These are phyloP conservation scores for Schwanniomyces polymorphus DNA, from an alignment of 805 yeast species.

Conservation along the genomic window DNA sequence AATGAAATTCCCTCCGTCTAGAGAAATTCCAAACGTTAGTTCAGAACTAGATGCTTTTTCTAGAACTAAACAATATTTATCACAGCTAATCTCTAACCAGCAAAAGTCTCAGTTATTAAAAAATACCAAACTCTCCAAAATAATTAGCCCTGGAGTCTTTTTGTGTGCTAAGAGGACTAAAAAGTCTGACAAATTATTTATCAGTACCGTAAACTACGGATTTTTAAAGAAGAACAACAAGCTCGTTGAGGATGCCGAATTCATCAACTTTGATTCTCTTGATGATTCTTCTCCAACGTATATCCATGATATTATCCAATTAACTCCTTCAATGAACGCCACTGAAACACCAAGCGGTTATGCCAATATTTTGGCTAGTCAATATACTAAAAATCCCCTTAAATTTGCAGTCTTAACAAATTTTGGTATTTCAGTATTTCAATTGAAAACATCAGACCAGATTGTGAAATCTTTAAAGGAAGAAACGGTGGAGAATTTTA, in stretches of 20 bases:
- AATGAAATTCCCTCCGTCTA: slow-evolving; percentile 67
- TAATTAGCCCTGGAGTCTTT: slow-evolving; percentile 85
- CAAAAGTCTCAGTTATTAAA: slow-evolving; percentile 57
- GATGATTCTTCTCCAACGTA: slow-evolving; percentile 25
- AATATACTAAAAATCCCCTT: slow-evolving; percentile 65
- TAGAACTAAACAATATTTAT: slow-evolving; percentile 38
- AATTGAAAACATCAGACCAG: slow-evolving; percentile 77
- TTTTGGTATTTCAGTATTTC: slow-evolving; percentile 72
- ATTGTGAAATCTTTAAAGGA: slow-evolving; percentile 71
- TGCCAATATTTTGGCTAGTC: slow-evolving; percentile 84
- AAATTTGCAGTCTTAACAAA: slow-evolving; percentile 82
- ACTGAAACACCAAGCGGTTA: slow-evolving; percentile 77
- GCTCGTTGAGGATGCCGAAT: slow-evolving; percentile 79
- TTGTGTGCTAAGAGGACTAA: slow-evolving; percentile 59
- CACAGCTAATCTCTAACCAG: slow-evolving; percentile 39
- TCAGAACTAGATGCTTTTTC: slow-evolving; percentile 43
- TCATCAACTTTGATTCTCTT: slow-evolving; percentile 38
- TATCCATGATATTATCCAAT: slow-evolving; percentile 71
- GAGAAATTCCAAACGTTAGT: slow-evolving; percentile 39
- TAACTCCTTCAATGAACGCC: slow-evolving; percentile 71
- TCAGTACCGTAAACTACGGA: slow-evolving; percentile 84
- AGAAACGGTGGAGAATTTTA: slow-evolving; percentile 63
- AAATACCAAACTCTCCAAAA: slow-evolving; percentile 55
- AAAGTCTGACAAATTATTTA: slow-evolving; percentile 55
- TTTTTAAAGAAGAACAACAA: slow-evolving; percentile 69